Conservation (phyloP, 2,329 filamentous ascomycete genomes). For the Ophiostoma angusticollis region DNA sequence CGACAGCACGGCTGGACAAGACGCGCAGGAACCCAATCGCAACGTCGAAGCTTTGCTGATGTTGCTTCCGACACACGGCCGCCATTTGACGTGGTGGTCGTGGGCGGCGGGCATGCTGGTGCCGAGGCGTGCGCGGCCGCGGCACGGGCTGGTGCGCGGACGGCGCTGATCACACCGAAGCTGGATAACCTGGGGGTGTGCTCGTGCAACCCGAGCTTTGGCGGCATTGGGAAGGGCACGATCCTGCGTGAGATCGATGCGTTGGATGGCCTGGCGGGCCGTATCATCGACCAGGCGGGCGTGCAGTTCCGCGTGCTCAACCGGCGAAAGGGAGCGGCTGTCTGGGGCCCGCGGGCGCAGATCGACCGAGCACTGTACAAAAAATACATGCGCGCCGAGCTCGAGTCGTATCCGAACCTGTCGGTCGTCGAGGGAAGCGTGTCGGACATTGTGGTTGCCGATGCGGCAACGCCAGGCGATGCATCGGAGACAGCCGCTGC, state of each 20-base stretch:
- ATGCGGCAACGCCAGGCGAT: constrained; percentile 22
- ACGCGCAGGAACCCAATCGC: background rate
- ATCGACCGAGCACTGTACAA: constrained; percentile 87
- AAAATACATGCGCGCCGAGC: constrained; percentile 79
- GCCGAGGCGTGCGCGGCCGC: constrained; percentile 88
- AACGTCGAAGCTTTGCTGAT: constrained; percentile 8
- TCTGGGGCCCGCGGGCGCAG: constrained; percentile 93
- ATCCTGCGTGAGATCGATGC: constrained; percentile 94
- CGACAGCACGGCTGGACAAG: background rate
- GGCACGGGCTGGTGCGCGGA: constrained; percentile 76
- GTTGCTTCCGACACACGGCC: constrained; percentile 7
- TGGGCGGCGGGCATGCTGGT: constrained; percentile 91
- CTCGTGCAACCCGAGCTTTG: constrained; percentile 94
- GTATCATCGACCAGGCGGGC: constrained; percentile 84
- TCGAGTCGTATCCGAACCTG: constrained; percentile 64
- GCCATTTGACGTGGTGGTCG: constrained; percentile 82
- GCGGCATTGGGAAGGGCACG: constrained; percentile 95
- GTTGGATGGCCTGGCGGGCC: constrained; percentile 75
- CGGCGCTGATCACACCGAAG: constrained; percentile 79
- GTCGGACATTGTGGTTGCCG: constrained; percentile 73
- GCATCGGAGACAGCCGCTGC: constrained; percentile 19
- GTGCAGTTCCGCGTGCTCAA: constrained; percentile 92
- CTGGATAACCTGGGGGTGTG: constrained; percentile 84
- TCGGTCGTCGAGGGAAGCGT: constrained; percentile 77
- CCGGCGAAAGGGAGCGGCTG: constrained; percentile 77